Conservation (phyloP, 495 filamentous ascomycete genomes). For the Penicillium bialowiezense region DNA sequence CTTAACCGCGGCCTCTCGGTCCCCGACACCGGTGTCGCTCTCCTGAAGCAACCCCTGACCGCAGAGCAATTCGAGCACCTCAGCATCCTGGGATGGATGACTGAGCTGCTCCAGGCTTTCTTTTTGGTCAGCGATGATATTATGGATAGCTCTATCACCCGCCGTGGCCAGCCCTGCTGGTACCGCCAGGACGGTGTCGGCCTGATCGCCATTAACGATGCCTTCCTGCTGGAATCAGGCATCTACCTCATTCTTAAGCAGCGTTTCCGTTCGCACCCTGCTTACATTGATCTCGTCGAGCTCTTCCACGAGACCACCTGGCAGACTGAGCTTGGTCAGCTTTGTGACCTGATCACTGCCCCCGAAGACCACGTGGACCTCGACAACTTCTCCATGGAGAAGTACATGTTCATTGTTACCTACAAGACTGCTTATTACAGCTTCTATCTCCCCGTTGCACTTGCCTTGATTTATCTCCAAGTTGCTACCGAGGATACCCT, state of each 20-base stretch:
- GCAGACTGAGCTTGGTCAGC: constrained; percentile 92
- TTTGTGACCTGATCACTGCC: constrained; percentile 91
- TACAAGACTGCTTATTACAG: constrained; percentile 99
- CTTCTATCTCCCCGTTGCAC: constrained; percentile 97
- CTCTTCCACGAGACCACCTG: constrained; percentile 92
- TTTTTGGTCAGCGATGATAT: constrained; percentile 99
- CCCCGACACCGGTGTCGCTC: constrained; percentile 79
- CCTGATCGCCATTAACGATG: constrained; percentile 95
- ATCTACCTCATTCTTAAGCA: constrained; percentile 93
- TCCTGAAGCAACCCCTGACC: constrained; percentile 68
- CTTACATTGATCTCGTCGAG: constrained; percentile 88
- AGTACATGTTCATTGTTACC: constrained; percentile 97
- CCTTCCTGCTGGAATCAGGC: constrained; percentile 88
- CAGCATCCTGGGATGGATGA: constrained; percentile 90
- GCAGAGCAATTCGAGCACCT: constrained; percentile 80
- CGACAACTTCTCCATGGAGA: constrained; percentile 87
- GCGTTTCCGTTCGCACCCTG: constrained; percentile 78
- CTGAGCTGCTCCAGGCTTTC: constrained; percentile 96
- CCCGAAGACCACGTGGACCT: constrained; percentile 88
- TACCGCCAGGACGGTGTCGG: constrained; percentile 84
- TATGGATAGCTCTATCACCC: constrained; percentile 93
- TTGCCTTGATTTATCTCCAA: constrained; percentile 78
- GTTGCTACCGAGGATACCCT: constrained; percentile 82
- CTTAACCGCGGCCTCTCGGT: constrained; percentile 99
- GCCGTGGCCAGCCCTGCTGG: constrained; percentile 93